Evolutionary conservation across 768 basidiomycete species (phyloP), one percentile per base, ranked within the genome.

Genomic region (Boletales sp.): DNA sequence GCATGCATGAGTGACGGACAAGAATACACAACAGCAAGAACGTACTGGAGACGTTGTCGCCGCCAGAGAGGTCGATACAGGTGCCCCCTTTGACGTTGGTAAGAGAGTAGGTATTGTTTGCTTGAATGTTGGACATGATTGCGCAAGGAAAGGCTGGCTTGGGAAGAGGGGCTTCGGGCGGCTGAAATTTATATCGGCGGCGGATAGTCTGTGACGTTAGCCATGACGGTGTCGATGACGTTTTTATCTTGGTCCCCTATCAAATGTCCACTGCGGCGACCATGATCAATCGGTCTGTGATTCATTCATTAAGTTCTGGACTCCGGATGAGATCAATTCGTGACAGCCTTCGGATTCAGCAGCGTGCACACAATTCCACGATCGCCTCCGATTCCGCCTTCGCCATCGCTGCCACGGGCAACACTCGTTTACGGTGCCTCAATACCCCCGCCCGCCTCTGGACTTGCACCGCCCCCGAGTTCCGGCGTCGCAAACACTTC

Each of bases 361-460:
- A 21, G 21, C 21, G 21, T 21, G 21, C 21, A 21, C 21, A 21
- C 21, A 21, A 21, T n/a, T 8, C 35, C 17, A 11, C 35, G 2
- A 21, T 2, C 30, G 80, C 74, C 69, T 91, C 90, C 14, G 76
- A 72, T 52, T 90, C 88, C 3, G 76, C 73, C 1, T 90, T 90
- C 15, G 82, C 78, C 47, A 92, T 72, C 21, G 88, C 82, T 12
- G 79, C 77, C 9, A 89, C 83, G 1, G 88, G 86, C 8, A 82
- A 81, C 30, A 89, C 71, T 77, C 24, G 79, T 70, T 9, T 77
- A 73, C 4, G 79, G 69, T 11, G 70, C 64, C 2, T 66, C 59
- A 19, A 30, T 56, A 35, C 48, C 65, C 46, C 43, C 62, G 36
- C 65, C 63, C 0, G 69, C 66, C 38, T 70, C 73, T 31, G 72